Evolutionary conservation across 1,284 basidiomycete genomes (phyloP), one percentile per base, ranked within the genome.

Genomic region (Fomitopsis palustris): DNA sequence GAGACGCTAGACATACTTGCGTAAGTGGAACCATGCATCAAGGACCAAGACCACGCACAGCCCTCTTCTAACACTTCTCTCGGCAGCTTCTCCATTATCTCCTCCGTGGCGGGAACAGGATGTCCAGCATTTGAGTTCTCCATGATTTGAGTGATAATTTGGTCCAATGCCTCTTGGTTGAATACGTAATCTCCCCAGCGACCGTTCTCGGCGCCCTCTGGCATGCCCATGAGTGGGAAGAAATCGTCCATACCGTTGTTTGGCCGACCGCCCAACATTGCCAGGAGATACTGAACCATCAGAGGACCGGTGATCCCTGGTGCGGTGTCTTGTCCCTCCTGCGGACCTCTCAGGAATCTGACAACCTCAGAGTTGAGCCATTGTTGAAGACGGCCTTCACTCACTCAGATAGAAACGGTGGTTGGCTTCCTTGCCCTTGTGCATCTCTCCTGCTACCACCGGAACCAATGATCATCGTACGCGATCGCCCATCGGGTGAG

Each of bases 181-280:
- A 92, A 88, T 12, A 90, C 90, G 75, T 92, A 93, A 69, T 93
- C 90, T 10, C 91, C 91, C 84, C 84, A 84, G 65, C 82, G 74
- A 19, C 87, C 86, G 45, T 71, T 70, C 59, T 79, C 77, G 25
- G 76, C 63, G 3, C 76, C 70, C 58, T 68, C 71, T 58, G 69
- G 64, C 60, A 61, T 59, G 7, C 64, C 64, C 49, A 52, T 52
- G 49, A 73, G 68, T 64, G 70, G 70, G 6, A 81, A 69, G 58
- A 81, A 49, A 25, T 78, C 77, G 27, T 73, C 58, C 53, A 81
- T 69, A 5, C 79, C 79, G 27, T 74, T 67, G 4, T 68, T 70
- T 8, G 65, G 71, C n/a, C 76, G 63, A 69, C 75, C 60, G 6
- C 70, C 71, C 54, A 91, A 74, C 62, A 90, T 70, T 1, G 85